Base-by-base conservation (phyloP, 768 basidiomycete species). In the Saitozyma podzolica region DNA sequence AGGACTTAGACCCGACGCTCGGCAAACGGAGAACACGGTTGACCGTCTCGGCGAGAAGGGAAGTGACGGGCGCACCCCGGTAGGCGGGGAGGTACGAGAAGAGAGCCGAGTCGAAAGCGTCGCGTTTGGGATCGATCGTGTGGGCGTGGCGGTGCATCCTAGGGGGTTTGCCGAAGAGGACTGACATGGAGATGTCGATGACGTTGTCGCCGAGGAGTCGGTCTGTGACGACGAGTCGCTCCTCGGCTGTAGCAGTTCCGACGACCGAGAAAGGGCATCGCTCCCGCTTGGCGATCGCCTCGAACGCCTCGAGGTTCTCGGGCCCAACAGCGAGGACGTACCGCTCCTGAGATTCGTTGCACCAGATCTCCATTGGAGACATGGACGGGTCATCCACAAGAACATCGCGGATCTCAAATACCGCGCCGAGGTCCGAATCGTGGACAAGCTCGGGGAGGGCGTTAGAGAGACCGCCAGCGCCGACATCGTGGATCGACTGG, bases 351-450 rank as follows among this genome's bases (percentile, higher is more conserved):
- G 88, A 89, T 81, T 99, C 96, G 80, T 99, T 99, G 77, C 96
- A 98, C 96, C 96, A 99, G 54, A 98, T 97, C 81, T 98, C 95
- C 95, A 99, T 97, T 0, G 96, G 96, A 5, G 91, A 93, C 91
- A 99, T 91, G 45, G 89, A 89, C 20, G 85, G 84, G 77, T 98
- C 96, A 39, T 92, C 95, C 47, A 96, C 87, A 29, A 91, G 84
- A 8, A 99, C 88, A 70, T 97, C 90, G 19, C 95, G 84, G 68
- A 99, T 94, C 81, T 99, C 96, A 74, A 98, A 93, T 5, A 77
- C 83, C 0, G 91, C 96, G 8, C 96, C 96, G 6, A 96, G 84
- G n/a, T 84, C 85, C 1, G 93, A 90, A 80, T 98, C 95, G 75
- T 98, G 95, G 2, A 99, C 96, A 50, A 99, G 82, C 79, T 99